Evolutionary conservation across 352 stramenopile species (phyloP).

Genomic region (Globisporangium megalacanthum): DNA sequence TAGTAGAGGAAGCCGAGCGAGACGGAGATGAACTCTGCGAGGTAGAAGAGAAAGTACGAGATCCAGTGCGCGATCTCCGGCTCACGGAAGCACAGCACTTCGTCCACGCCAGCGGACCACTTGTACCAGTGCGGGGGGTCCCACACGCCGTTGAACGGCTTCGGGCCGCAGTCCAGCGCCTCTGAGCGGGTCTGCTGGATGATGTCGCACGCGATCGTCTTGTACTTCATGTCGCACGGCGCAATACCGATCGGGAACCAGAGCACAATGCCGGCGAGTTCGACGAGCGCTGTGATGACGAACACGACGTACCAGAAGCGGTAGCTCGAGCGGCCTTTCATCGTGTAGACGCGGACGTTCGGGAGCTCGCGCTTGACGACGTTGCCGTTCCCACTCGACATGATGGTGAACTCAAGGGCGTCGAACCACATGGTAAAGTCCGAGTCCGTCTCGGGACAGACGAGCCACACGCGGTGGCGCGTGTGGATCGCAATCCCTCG

Average conservation of each 20-base stretch:
- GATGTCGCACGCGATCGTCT: conserved; percentile 35
- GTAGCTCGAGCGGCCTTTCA: conserved; percentile 70
- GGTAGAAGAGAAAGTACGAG: conserved; percentile 69
- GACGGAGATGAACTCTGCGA: conserved; percentile 61
- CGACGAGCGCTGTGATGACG: conserved; percentile 55
- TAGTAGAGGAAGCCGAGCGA: conserved; percentile 79
- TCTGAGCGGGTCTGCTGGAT: conserved; percentile 51
- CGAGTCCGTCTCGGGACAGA: conserved; percentile 76
- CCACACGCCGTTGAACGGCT: conserved; percentile 74
- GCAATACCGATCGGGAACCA: conserved; percentile 60
- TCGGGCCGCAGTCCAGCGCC: conserved; percentile 36
- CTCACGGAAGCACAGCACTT: conserved; percentile 73
- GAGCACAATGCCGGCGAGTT: conserved; percentile 38
- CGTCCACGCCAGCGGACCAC: conserved; percentile 54
- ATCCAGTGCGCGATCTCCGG: conserved; percentile 75
- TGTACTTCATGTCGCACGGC: conserved; percentile 60
- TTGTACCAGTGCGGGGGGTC: conserved; percentile 64
- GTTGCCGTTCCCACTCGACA: conserved; percentile 61
- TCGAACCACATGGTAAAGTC: conserved; percentile 84
- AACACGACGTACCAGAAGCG: conserved; percentile 72
- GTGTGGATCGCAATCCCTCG: conserved; percentile 73
- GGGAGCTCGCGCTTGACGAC: conserved; percentile 76
- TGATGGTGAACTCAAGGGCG: conserved; percentile 69
- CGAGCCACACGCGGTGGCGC: conserved; percentile 61
- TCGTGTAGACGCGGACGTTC: conserved; percentile 72